A percentile compares a stretch with the other conserved stretches of the same genome.
These are phyloP conservation scores for Rehmannia glutinosa DNA, from an alignment of 257 asterid genomes.

Conservation along the genomic window DNA sequence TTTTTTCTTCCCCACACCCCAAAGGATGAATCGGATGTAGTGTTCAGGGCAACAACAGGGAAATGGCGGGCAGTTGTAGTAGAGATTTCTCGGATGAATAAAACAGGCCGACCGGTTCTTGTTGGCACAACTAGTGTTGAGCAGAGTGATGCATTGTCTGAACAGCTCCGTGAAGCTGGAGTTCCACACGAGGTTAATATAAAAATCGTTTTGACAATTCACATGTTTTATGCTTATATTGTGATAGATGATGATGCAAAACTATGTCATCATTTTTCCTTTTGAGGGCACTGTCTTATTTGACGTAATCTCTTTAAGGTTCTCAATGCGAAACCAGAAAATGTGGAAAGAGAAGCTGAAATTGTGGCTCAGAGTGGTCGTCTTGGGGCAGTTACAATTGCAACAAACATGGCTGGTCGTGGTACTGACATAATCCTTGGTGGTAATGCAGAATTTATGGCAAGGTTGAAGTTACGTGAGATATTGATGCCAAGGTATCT, in stretches of 20 bases:
- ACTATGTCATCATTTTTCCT: not conserved
- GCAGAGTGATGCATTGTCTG: slow-evolving; percentile 93
- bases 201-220: not conserved
- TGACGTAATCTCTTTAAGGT: slow-evolving; percentile 46
- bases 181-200: slow-evolving; percentile 81
- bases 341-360: slow-evolving; percentile 99
- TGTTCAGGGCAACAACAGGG: slow-evolving; percentile 83
- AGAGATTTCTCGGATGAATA: slow-evolving; percentile 95
- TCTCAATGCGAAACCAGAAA: slow-evolving; percentile 98
- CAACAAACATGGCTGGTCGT: slow-evolving; percentile 99
- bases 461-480: slow-evolving; percentile 96
- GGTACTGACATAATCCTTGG: slow-evolving; percentile 99
- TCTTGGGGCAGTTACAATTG: slow-evolving; percentile 95
- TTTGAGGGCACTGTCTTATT: slow-evolving; percentile 7
- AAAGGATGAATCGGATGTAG: slow-evolving; percentile 97
- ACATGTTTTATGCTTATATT: slow-evolving; percentile 6
- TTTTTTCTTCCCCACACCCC: slow-evolving; percentile 11
- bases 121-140: slow-evolving; percentile 99
- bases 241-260: slow-evolving; percentile 4
- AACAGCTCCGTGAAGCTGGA: slow-evolving; percentile 81
- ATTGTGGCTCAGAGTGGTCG: slow-evolving; percentile 99
- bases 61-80: slow-evolving; percentile 97
- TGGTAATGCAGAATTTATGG: slow-evolving; percentile 99
- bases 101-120: slow-evolving; percentile 94
- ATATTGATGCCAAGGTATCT: slow-evolving; percentile 94